Conservation (phyloP, 352 stramenopile genomes). For the Globisporangium echinulatum region DNA sequence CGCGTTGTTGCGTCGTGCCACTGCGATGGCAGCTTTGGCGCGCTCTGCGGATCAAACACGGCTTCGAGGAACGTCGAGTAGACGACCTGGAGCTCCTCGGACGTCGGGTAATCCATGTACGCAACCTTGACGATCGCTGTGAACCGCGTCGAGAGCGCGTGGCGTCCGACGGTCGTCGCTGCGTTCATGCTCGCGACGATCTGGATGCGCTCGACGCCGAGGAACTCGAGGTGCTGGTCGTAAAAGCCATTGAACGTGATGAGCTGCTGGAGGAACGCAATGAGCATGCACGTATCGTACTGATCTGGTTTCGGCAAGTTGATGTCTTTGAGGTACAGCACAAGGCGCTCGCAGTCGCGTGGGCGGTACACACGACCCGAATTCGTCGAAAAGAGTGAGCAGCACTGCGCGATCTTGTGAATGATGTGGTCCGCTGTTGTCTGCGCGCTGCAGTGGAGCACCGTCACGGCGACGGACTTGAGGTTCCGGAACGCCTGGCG, state of each 20-base stretch:
- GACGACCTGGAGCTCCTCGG: constrained; percentile 83
- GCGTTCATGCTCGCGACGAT: constrained; percentile 94
- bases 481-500: constrained; percentile 83
- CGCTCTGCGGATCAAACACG: constrained; percentile 45
- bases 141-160: constrained; percentile 90
- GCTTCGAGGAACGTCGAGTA: constrained; percentile 88
- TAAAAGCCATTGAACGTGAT: constrained; percentile 96
- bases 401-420: constrained; percentile 92
- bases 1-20: constrained; percentile 54
- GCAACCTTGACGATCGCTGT: constrained; percentile 92
- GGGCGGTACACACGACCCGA: constrained; percentile 90
- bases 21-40: constrained; percentile 27
- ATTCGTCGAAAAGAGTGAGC: constrained; percentile 89
- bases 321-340: constrained; percentile 96
- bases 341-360: constrained; percentile 87
- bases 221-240: constrained; percentile 91
- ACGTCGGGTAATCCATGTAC: constrained; percentile 91
- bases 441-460: constrained; percentile 93
- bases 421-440: constrained; percentile 93
- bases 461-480: constrained; percentile 70
- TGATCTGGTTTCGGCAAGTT: constrained; percentile 93
- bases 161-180: constrained; percentile 87
- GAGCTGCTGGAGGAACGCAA: constrained; percentile 94
- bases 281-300: constrained; percentile 96
- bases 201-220: constrained; percentile 91